These are phyloP conservation scores for Podospora sp. DNA, from an alignment of 495 filamentous ascomycete genomes.

Conservation along the genomic window DNA sequence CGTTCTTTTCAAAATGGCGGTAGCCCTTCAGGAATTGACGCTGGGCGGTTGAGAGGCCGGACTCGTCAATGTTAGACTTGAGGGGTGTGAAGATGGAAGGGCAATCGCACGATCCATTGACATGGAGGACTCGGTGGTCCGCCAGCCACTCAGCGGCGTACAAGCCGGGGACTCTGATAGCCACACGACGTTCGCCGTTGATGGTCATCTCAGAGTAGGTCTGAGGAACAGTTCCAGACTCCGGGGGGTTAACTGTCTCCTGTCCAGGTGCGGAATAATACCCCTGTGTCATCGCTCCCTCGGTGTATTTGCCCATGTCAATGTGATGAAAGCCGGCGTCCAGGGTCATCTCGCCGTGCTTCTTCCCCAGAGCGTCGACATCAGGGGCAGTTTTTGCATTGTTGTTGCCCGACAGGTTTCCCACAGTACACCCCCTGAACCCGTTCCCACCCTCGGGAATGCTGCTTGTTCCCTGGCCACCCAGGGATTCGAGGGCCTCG, in stretches of 20 bases:
- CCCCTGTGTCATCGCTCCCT: not conserved
- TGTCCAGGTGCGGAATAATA: not conserved
- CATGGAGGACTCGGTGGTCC: slow-evolving; percentile 44
- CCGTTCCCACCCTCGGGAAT: too few relatives aligned
- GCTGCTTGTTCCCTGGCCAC: too few relatives aligned
- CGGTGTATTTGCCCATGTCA: not conserved
- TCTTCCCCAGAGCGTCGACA: not conserved
- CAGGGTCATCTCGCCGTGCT: not conserved
- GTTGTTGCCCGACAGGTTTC: not conserved
- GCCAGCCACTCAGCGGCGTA: slow-evolving; percentile 46
- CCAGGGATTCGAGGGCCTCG: not conserved
- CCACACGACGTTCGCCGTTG: slow-evolving; percentile 22
- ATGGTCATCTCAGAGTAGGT: slow-evolving; percentile 29
- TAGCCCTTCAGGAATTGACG: slow-evolving; percentile 17
- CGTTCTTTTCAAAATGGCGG: slow-evolving; percentile 19
- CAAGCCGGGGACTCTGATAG: slow-evolving; percentile 38
- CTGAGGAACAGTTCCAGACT: slow-evolving; percentile 25
- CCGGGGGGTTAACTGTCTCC: not conserved
- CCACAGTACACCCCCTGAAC: too few relatives aligned
- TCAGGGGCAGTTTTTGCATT: not conserved
- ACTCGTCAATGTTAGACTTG: slow-evolving; percentile 18
- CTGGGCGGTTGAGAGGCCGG: slow-evolving; percentile 23
- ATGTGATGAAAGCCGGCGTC: not conserved
- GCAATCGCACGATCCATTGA: slow-evolving; percentile 37
- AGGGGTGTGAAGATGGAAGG: slow-evolving; percentile 33